A percentile compares a stretch with the other conserved stretches of the same genome.
Conservation (phyloP, 352 stramenopile species). For the Pythium aphanidermatum region DNA sequence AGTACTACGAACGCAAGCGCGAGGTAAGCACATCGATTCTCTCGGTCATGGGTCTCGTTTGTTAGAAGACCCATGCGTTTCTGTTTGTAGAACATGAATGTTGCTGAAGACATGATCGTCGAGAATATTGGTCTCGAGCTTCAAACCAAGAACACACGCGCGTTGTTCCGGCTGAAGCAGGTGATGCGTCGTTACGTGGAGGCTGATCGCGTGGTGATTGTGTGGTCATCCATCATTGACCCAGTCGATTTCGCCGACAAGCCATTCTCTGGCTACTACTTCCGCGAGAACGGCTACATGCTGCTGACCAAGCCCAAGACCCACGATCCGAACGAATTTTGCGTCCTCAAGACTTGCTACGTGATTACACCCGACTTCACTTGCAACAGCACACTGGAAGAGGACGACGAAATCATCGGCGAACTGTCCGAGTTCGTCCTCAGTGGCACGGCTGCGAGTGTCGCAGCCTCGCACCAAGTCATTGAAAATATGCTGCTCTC, state of each 20-base stretch:
- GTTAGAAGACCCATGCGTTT: background rate
- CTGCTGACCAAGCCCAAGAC: slow-evolving; percentile 35
- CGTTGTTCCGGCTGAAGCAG: slow-evolving; percentile 45
- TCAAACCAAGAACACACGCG: slow-evolving; percentile 32
- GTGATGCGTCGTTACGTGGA: slow-evolving; percentile 48
- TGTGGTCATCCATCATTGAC: slow-evolving; percentile 53
- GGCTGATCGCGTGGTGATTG: slow-evolving; percentile 38
- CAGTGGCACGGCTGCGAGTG: slow-evolving; percentile 15
- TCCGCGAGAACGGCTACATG: slow-evolving; percentile 59
- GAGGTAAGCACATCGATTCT: slow-evolving; percentile 13
- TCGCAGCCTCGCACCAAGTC: slow-evolving; percentile 13
- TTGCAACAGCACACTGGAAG: slow-evolving; percentile 10
- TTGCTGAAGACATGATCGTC: slow-evolving; percentile 45
- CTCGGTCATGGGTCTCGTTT: background rate
- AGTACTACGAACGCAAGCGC: slow-evolving; percentile 19
- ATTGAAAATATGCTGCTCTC: slow-evolving; percentile 26
- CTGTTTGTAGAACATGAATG: slow-evolving; percentile 7
- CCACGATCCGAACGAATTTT: slow-evolving; percentile 21
- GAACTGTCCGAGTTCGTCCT: slow-evolving; percentile 21
- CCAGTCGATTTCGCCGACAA: slow-evolving; percentile 46
- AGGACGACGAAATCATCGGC: slow-evolving; percentile 21
- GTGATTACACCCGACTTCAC: slow-evolving; percentile 47
- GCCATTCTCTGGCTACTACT: slow-evolving; percentile 37
- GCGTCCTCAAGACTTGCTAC: slow-evolving; percentile 49
- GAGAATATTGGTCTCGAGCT: slow-evolving; percentile 60